Evolutionary conservation across 768 basidiomycete genomes (phyloP), one percentile per base, ranked within the genome.

Genomic region (Termitomyces sp.): DNA sequence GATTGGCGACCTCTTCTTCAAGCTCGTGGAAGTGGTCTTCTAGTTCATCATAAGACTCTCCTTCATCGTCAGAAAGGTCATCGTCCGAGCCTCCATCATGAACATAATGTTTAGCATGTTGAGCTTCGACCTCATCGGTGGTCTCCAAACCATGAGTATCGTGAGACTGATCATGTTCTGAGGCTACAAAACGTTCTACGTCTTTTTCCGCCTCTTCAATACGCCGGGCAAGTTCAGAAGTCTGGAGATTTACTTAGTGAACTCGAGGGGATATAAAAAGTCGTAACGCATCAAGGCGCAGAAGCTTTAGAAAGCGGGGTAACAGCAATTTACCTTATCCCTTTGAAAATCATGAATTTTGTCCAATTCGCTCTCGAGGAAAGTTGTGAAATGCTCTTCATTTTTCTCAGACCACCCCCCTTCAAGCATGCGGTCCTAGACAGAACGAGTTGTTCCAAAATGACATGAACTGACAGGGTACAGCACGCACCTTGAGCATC

Each of bases 281-380:
- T 41, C 24, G n/a, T 7, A 54, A 54, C 39, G 41, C 30, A n/a
- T 41, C 13, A 18, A 39, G 27, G 27, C 6, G 6, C 41, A 20
- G 16, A 41, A 27, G 11, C 33, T 6, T 3, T 12, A 12, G 22
- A 49, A 36, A 55, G 55, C 13, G 33, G 49, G 27, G 0, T 22
- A 33, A 24, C 45, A 58, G 24, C 5, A 39, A 39, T 69, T 67
- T 55, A 88, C 93, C 84, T 97, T 98, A 36, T 79, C 76, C 69
- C 87, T 91, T 70, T 98, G 96, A 69, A 98, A 98, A 67, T 88
- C 87, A 65, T 95, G 89, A 46, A 98, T 87, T 76, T 98, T 98
- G 68, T 95, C 91, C 34, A 98, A 80, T 75, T 98, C 95, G 59
- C 77, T 78, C 67, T 91, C 88, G 56, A 98, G 84, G 76, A 88